Evolutionary conservation across 2,329 filamentous ascomycete genomes (phyloP).

Genomic region (Cordyceps cateniannulata): DNA sequence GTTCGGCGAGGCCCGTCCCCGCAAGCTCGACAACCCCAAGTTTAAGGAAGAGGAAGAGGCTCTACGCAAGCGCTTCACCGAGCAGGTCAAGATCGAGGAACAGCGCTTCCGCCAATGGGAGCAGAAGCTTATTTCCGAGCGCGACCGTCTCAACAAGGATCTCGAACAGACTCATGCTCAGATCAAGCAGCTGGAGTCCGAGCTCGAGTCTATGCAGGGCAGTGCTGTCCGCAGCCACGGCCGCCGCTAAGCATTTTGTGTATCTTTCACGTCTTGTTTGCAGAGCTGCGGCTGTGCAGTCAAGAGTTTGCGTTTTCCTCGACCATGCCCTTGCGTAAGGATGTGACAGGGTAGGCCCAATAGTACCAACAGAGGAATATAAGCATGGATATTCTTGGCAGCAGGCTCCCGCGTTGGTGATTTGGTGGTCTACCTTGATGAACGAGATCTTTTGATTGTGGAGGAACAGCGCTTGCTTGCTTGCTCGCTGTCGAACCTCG

Average conservation of each 20-base stretch:
- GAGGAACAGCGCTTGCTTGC: constrained; percentile 11
- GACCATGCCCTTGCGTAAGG: constrained; percentile 24
- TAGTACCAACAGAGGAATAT: constrained; percentile 18
- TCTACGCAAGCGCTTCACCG: constrained; percentile 96
- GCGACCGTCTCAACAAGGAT: constrained; percentile 99
- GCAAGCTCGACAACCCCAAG: constrained; percentile 99
- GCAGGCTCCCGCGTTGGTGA: background rate
- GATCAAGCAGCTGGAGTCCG: constrained; percentile 86
- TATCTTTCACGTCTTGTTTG: constrained; percentile 10
- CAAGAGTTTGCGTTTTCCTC: constrained; percentile 17
- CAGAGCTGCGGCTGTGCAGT: constrained; percentile 24
- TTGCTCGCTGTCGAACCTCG: constrained; percentile 10
- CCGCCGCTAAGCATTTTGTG: constrained; percentile 59
- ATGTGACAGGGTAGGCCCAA: constrained; percentile 27
- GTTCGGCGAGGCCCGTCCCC: constrained; percentile 92
- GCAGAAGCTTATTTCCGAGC: constrained; percentile 98
- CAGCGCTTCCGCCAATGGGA: constrained; percentile 99
- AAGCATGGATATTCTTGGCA: constrained; percentile 25
- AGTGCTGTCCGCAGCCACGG: constrained; percentile 85
- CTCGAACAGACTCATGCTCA: constrained; percentile 93
- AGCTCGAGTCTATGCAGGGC: constrained; percentile 91
- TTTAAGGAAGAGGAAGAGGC: constrained; percentile 99
- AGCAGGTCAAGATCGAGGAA: constrained; percentile 99
- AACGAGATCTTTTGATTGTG: constrained; percentile 4
- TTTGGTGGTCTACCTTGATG: background rate